These are phyloP conservation scores for Gracilariopsis chorda DNA, from an alignment of 23 red algal species.

Conservation along the genomic window DNA sequence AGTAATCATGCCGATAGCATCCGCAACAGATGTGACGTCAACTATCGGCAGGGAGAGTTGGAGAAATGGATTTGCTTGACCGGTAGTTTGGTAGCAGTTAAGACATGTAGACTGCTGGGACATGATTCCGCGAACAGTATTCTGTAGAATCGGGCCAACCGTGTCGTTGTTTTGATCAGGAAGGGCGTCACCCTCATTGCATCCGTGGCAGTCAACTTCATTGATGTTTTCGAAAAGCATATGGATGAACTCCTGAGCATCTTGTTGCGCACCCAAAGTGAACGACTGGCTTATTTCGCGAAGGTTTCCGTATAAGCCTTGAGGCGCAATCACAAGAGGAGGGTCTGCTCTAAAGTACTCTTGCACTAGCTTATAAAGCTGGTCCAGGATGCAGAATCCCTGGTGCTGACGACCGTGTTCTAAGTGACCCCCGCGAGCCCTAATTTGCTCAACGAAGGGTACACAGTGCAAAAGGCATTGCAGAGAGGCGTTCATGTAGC, in stretches of 20 bases:
- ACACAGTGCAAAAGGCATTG: slow-evolving; percentile 2
- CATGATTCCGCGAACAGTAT: not conserved
- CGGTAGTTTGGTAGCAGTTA: not conserved
- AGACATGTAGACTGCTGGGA: not conserved
- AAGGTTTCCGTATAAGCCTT: not conserved
- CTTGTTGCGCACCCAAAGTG: not conserved
- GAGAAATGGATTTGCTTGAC: not conserved
- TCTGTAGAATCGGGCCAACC: not conserved
- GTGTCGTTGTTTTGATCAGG: not conserved
- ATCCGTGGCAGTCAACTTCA: not conserved
- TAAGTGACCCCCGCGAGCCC: not conserved
- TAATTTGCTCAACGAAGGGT: not conserved
- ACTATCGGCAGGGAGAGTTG: not conserved
- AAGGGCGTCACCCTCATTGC: not conserved
- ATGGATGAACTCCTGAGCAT: not conserved
- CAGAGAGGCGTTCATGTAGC: not conserved
- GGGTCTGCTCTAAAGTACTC: not conserved
- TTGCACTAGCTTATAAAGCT: not conserved
- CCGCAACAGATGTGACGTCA: not conserved
- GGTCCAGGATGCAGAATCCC: not conserved
- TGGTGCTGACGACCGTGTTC: not conserved
- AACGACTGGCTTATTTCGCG: not conserved
- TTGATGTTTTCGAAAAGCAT: not conserved
- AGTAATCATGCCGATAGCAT: not conserved
- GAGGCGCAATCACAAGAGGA: not conserved